Evolutionary conservation across 768 basidiomycete species (phyloP).

Genomic region (Neoboletus subvelutipes): DNA sequence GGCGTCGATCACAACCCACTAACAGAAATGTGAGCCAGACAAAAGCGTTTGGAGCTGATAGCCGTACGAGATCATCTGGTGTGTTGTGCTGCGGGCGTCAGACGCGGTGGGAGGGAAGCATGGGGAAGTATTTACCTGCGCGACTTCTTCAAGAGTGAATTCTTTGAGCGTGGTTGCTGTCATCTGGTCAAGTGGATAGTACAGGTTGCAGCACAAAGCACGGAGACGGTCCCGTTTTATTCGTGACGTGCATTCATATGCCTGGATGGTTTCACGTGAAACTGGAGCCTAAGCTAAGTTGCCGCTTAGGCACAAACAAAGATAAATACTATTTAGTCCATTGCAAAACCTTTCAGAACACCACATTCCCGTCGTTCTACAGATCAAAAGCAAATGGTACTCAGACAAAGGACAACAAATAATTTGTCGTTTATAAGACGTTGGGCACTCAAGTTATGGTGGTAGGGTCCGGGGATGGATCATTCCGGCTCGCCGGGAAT

Average conservation of each 20-base stretch:
- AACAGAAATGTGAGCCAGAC: neutral
- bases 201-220: neutral
- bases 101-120: neutral
- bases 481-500: too few species aligned
- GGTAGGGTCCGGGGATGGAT: too few species aligned
- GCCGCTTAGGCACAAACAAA: neutral
- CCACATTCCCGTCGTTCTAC: too few species aligned
- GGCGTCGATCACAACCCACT: conserved; percentile 85
- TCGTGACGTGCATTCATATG: conserved; percentile 1
- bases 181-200: conserved; percentile 18
- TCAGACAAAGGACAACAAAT: too few species aligned
- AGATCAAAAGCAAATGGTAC: too few species aligned
- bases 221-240: conserved; percentile 3
- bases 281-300: too few species aligned
- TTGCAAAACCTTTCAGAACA: too few species aligned
- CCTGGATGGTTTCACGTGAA: conserved; percentile 9
- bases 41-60: neutral
- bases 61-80: conserved; percentile 66
- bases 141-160: conserved; percentile 59
- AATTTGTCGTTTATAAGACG: too few species aligned
- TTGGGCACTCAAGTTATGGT: too few species aligned
- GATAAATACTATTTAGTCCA: neutral
- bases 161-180: conserved; percentile 39
- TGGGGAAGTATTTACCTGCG: conserved; percentile 38
- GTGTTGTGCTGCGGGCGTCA: conserved; percentile 60